A percentile compares a stretch with the other conserved stretches of the same genome.
These are phyloP conservation scores for Rhizopogon sp. DNA, from an alignment of 768 basidiomycete species.

Conservation along the genomic window DNA sequence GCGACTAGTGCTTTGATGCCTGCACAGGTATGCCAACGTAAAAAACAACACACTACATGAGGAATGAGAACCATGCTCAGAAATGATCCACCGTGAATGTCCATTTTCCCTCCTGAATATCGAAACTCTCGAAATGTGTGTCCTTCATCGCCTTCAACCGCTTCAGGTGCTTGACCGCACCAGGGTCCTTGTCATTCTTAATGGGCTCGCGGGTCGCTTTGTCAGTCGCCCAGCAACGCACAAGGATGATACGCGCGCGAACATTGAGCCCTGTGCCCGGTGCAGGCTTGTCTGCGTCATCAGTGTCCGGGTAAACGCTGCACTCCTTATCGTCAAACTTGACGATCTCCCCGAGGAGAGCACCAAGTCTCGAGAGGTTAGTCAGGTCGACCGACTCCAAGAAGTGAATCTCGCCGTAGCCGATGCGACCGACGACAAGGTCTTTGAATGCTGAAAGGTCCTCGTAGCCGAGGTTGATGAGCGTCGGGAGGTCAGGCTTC, in stretches of 20 bases:
- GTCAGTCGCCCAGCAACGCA: conserved; percentile 85
- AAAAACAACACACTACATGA: neutral
- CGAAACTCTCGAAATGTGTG: conserved; percentile 80
- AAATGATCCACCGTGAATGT: conserved; percentile 94
- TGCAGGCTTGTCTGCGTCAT: conserved; percentile 79
- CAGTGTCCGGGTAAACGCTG: conserved; percentile 88
- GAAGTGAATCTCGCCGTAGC: conserved; percentile 86
- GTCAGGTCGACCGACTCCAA: conserved; percentile 83
- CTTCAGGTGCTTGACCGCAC: conserved; percentile 68
- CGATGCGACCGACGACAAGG: conserved; percentile 85
- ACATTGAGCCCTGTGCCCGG: conserved; percentile 88
- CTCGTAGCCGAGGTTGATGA: conserved; percentile 68
- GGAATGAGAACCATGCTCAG: conserved; percentile 29
- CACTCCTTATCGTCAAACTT: conserved; percentile 90
- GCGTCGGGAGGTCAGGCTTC: conserved; percentile 68
- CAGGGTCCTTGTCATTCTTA: conserved; percentile 73
- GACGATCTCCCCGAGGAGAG: conserved; percentile 82
- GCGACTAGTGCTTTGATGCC: neutral
- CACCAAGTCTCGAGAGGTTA: conserved; percentile 69
- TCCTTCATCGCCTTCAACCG: conserved; percentile 80
- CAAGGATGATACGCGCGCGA: conserved; percentile 67
- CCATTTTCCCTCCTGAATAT: conserved; percentile 82
- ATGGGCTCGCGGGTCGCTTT: conserved; percentile 89
- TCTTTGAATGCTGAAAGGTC: conserved; percentile 69
- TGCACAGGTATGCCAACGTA: neutral